phyloP scores from a whole-genome alignment of 1,284 basidiomycete genomes.

The Ceratobasidium sp. region DNA sequence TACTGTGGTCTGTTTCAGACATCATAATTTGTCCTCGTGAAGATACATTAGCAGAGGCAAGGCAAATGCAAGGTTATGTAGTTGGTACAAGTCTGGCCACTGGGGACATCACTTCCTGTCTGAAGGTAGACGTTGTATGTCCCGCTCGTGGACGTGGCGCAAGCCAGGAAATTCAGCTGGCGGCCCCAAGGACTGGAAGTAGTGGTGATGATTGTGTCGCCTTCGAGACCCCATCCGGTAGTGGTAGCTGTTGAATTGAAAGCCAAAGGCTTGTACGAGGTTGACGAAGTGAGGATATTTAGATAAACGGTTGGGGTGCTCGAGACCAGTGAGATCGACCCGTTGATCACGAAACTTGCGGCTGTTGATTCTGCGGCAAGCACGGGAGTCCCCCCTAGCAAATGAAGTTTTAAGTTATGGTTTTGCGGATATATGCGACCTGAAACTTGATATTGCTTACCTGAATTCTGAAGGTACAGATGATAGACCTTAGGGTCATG shows the following conservation, averaged over 20 bases:
- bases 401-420: neutral
- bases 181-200: slow-evolving; percentile 56
- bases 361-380: slow-evolving; percentile 68
- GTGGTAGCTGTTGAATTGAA: slow-evolving; percentile 65
- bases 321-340: slow-evolving; percentile 63
- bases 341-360: slow-evolving; percentile 66
- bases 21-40: no score
- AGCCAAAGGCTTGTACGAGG: slow-evolving; percentile 66
- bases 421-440: slow-evolving; percentile 11
- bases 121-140: slow-evolving; percentile 67
- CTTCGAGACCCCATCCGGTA: slow-evolving; percentile 70
- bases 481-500: slow-evolving; percentile 57
- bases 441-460: slow-evolving; percentile 54
- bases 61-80: slow-evolving; percentile 67
- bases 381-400: slow-evolving; percentile 63
- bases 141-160: slow-evolving; percentile 61
- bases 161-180: slow-evolving; percentile 71
- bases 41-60: slow-evolving; percentile 62
- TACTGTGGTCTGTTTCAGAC: no score
- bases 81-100: slow-evolving; percentile 61
- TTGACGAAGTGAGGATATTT: slow-evolving; percentile 62
- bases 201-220: slow-evolving; percentile 67
- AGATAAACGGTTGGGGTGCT: slow-evolving; percentile 63
- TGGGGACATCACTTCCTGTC: slow-evolving; percentile 66
- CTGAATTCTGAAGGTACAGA: slow-evolving; percentile 68